Evolutionary conservation across 108 stramenopile species (phyloP).

Genomic region (Stephanodiscus triporus): DNA sequence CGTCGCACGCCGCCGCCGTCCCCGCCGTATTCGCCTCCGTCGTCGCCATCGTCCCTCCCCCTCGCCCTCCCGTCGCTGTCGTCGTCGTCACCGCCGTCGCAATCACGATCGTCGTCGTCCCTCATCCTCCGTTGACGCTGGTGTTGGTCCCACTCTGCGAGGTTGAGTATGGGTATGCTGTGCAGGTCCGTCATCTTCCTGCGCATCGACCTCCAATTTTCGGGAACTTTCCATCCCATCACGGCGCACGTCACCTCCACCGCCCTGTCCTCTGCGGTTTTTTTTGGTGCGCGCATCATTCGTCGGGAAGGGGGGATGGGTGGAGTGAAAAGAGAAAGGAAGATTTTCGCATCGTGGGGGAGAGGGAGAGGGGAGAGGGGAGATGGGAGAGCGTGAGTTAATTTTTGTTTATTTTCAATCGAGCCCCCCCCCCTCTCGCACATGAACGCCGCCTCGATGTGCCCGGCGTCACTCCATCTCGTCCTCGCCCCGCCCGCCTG

Average conservation of each 20-base stretch:
- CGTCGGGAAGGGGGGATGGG: background rate
- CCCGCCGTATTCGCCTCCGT: no score
- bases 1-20: background rate
- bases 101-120: background rate
- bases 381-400: no score
- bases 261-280: constrained; percentile 5
- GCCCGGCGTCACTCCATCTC: no score
- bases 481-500: no score
- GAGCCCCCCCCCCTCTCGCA: no score
- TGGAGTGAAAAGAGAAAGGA: no score
- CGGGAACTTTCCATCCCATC: constrained; percentile 1
- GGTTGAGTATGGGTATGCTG: background rate
- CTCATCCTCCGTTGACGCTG: background rate
- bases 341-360: background rate
- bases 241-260: constrained; percentile 9
- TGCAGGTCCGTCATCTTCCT: background rate
- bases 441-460: no score
- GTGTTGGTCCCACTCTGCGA: constrained; percentile 1
- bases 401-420: no score
- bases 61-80: background rate
- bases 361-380: no score
- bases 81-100: background rate
- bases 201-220: background rate
- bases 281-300: background rate
- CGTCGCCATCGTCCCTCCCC: background rate